phyloP scores from a whole-genome alignment of 1,284 basidiomycete genomes.

The Anthracocystis walkeri region DNA sequence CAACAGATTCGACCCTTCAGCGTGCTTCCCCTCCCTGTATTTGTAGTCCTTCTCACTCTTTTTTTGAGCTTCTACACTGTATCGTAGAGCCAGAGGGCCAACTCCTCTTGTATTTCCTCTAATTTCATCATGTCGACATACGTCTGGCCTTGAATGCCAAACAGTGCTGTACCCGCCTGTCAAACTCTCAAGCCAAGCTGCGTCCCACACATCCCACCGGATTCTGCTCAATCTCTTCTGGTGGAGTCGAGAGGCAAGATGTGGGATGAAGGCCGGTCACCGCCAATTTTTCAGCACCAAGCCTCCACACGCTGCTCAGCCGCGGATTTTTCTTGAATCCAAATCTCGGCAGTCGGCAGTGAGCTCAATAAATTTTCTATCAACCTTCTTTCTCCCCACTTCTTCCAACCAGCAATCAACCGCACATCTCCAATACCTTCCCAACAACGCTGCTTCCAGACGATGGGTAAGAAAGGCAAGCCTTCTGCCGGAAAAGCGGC shows the following conservation, averaged over 20 bases:
- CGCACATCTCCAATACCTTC: background rate
- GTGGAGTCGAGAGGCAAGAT: background rate
- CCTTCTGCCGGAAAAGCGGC: conserved; percentile 62
- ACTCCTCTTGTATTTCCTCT: background rate
- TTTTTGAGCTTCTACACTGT: conserved; percentile 1
- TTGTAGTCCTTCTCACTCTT: background rate
- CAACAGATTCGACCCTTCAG: background rate
- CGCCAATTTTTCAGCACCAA: background rate
- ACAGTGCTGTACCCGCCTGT: conserved; percentile 5
- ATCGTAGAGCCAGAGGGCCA: background rate
- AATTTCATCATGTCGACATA: background rate
- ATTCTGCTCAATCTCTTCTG: background rate
- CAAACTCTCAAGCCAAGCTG: background rate
- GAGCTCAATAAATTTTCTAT: no score
- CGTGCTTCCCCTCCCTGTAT: background rate
- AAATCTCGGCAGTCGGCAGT: background rate
- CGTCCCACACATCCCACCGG: conserved; percentile 1
- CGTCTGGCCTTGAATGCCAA: background rate
- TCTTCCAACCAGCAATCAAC: background rate
- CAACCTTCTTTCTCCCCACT: conserved; percentile 3
- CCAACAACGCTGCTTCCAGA: background rate
- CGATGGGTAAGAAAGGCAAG: conserved; percentile 67
- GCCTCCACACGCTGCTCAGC: conserved; percentile 2
- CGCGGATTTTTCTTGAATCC: no score
- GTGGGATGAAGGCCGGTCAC: background rate